Conservation (phyloP, 1,284 basidiomycete species). For the Somion occarium region DNA sequence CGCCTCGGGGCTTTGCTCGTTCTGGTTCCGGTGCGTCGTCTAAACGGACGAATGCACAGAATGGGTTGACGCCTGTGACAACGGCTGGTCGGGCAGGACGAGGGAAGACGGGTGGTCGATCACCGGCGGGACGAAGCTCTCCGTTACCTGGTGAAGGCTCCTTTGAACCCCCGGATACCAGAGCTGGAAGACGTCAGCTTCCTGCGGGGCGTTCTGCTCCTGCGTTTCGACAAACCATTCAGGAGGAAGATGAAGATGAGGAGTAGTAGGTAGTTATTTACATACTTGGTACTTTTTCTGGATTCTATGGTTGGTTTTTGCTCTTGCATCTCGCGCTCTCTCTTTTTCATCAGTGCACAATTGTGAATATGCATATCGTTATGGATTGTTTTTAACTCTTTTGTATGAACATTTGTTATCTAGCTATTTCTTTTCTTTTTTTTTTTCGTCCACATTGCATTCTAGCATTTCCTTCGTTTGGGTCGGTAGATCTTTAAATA, state of each 20-base stretch:
- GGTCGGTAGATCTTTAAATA: background rate
- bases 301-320: too few relatives aligned
- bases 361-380: slow-evolving; percentile 1
- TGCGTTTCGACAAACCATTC: slow-evolving; percentile 66
- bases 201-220: slow-evolving; percentile 57
- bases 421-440: background rate
- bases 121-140: slow-evolving; percentile 52
- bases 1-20: background rate
- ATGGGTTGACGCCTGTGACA: background rate
- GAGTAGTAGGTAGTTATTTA: too few relatives aligned
- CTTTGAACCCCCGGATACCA: slow-evolving; percentile 44
- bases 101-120: slow-evolving; percentile 44
- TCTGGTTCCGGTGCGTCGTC: background rate
- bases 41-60: background rate
- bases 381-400: background rate
- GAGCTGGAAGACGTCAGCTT: slow-evolving; percentile 51
- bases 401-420: background rate
- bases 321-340: too few relatives aligned
- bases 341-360: background rate
- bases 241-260: slow-evolving; percentile 74
- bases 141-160: slow-evolving; percentile 48
- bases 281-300: too few relatives aligned
- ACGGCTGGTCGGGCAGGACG: slow-evolving; percentile 9
- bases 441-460: background rate
- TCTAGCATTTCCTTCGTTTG: background rate